Conservation (phyloP, 225 moss, liverwort and hornwort genomes). For the Sphagnum tenellum region DNA sequence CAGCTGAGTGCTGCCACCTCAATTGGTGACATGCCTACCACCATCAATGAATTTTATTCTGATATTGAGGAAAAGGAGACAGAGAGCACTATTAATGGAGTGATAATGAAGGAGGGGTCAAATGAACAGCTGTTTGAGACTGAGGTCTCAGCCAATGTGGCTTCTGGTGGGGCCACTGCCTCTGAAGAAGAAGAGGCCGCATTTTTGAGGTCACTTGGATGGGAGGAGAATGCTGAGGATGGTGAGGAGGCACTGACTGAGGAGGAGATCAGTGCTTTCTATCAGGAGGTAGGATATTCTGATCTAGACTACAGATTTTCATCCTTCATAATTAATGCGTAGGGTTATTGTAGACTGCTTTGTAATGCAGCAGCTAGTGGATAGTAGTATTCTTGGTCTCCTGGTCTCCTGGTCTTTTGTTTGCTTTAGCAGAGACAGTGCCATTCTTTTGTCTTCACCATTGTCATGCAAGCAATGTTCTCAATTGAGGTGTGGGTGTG, state of each 20-base stretch:
- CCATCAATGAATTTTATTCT: constrained; percentile 18
- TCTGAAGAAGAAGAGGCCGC: constrained; percentile 83
- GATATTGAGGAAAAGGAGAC: constrained; percentile 20
- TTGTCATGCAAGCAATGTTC: too few relatives aligned
- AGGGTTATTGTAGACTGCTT: too few relatives aligned
- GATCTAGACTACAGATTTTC: too few relatives aligned
- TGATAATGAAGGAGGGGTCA: constrained; percentile 21
- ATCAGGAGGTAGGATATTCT: constrained; percentile 54
- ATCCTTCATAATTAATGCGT: not conserved
- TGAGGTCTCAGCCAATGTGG: constrained; percentile 10
- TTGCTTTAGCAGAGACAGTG: not conserved
- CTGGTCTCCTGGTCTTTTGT: too few relatives aligned
- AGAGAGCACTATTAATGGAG: constrained; percentile 41
- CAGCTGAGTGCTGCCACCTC: constrained; percentile 18
- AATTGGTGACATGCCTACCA: constrained; percentile 23
- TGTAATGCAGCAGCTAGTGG: too few relatives aligned
- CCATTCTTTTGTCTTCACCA: not conserved
- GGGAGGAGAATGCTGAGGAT: constrained; percentile 83
- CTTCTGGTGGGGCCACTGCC: constrained; percentile 31
- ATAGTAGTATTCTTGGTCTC: constrained; percentile 2
- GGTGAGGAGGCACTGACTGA: constrained; percentile 76
- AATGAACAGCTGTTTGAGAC: constrained; percentile 28
- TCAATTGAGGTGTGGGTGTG: constrained; percentile 5
- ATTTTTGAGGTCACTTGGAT: constrained; percentile 95
- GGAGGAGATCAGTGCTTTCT: constrained; percentile 93